Conservation (phyloP, 345 rosid species). For the Brassica incana region DNA sequence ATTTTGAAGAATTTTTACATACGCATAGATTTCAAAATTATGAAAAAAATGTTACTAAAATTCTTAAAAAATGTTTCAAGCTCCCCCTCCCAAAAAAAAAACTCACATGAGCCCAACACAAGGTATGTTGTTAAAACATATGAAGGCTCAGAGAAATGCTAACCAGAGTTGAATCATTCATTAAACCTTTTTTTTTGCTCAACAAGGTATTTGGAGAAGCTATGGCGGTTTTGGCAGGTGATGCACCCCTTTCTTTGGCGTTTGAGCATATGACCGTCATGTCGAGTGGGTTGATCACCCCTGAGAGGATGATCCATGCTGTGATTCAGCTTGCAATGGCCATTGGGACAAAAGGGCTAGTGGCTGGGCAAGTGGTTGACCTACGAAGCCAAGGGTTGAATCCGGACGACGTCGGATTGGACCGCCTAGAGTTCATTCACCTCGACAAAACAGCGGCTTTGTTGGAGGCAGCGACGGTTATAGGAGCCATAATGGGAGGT, state of each 20-base stretch:
- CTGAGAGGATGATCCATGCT: constrained; percentile 49
- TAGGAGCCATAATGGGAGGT: constrained; percentile 78
- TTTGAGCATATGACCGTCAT: constrained; percentile 70
- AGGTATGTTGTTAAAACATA: background rate
- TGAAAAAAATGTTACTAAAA: no score
- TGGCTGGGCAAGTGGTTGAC: constrained; percentile 84
- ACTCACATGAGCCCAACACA: no score
- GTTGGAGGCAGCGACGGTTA: constrained; percentile 71
- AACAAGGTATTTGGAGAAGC: constrained; percentile 64
- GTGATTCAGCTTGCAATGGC: constrained; percentile 64
- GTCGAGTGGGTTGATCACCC: constrained; percentile 47
- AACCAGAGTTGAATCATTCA: background rate
- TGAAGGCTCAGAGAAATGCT: background rate
- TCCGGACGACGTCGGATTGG: constrained; percentile 45
- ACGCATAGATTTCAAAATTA: no score
- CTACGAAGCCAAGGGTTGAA: constrained; percentile 54
- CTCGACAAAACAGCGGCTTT: constrained; percentile 78
- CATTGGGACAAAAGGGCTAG: constrained; percentile 71
- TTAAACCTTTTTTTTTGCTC: background rate
- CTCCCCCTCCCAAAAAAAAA: no score
- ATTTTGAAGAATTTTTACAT: no score
- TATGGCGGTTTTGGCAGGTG: constrained; percentile 82
- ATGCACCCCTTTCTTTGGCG: constrained; percentile 68
- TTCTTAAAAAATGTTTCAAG: no score
- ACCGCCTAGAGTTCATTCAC: constrained; percentile 75